Evolutionary conservation across 73 alveolate species (phyloP), one percentile per base, ranked within the genome.

Genomic region (Diophrys sp.): DNA sequence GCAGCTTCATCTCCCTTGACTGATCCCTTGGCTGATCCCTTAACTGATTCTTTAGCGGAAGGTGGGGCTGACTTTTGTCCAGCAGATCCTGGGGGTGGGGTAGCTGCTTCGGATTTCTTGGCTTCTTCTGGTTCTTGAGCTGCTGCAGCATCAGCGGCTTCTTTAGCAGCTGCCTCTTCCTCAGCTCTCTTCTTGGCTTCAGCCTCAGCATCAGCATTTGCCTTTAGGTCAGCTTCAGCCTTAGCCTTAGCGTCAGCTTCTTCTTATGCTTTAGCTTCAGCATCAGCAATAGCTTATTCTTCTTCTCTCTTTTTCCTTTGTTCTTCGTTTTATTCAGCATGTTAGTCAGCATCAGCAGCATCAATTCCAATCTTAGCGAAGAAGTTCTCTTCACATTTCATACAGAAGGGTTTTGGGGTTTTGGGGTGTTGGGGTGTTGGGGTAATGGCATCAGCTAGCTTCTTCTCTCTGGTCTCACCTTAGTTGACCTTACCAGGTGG

Each of bases 361-460:
- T 26, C 81, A 74, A 54, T 14, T 18, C 90, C 90, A 55, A 82
- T 80, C 31, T 30, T 57, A 23, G 33, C 1, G 72, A 77, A 83
- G 70, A 83, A 83, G 18, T 78, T 73, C 25, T 55, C 82, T 77
- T 83, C 91, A 28, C 77, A 62, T 28, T 83, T 69, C 18, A 75
- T 54, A 27, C 78, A 68, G 29, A 56, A 31, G 30, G n/a, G n/a
- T n/a, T n/a, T n/a, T n/a, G n/a, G n/a, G n/a, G n/a, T n/a, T n/a
- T n/a, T n/a, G n/a, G n/a, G n/a, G n/a, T n/a, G n/a, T n/a, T n/a
- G n/a, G n/a, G n/a, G n/a, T n/a, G n/a, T n/a, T n/a, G n/a, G n/a
- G n/a, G n/a, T n/a, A n/a, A n/a, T n/a, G n/a, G n/a, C n/a, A n/a
- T 77, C 80, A 28, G 67, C 75, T 1, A 34, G 79, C 56, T 84